A percentile compares a stretch with the other conserved stretches of the same genome.
Conservation (phyloP, 306 rosid species). For the Oxytropis ochrocephala region DNA sequence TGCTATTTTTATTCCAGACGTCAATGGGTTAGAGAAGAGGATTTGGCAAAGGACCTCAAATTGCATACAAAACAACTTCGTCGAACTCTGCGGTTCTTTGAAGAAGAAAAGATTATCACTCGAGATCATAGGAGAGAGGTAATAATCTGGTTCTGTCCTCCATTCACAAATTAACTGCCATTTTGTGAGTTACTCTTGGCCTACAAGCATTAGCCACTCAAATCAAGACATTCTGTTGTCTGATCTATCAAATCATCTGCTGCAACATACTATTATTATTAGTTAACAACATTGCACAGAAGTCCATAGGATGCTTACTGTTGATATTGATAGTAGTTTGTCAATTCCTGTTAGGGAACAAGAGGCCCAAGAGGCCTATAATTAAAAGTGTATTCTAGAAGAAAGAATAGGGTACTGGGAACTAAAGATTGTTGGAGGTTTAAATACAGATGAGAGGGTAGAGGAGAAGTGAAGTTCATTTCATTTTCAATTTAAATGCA, state of each 20-base stretch:
- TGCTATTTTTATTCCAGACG: conserved; percentile 36
- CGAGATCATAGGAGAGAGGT: conserved; percentile 90
- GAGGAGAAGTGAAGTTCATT: not conserved
- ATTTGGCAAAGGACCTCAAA: conserved; percentile 86
- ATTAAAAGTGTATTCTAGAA: not conserved
- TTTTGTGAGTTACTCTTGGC: not conserved
- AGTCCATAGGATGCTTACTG: not conserved
- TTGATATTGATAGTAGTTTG: not conserved
- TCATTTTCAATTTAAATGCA: not conserved
- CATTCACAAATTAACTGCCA: not conserved
- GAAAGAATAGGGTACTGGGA: not conserved
- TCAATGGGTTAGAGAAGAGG: conserved; percentile 91
- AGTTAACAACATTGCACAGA: not conserved
- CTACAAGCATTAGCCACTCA: not conserved
- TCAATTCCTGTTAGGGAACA: not conserved
- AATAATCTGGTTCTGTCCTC: conserved; percentile 8
- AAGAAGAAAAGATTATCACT: conserved; percentile 80
- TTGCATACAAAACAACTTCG: conserved; percentile 83
- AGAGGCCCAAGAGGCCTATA: not conserved
- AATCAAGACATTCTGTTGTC: not conserved
- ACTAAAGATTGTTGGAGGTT: not conserved
- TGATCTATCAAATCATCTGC: not conserved
- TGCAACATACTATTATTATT: too few relatives aligned
- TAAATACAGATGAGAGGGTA: not conserved
- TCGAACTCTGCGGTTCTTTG: conserved; percentile 65